Conservation (phyloP, 352 stramenopile species). For the Phytophthora capsici region DNA sequence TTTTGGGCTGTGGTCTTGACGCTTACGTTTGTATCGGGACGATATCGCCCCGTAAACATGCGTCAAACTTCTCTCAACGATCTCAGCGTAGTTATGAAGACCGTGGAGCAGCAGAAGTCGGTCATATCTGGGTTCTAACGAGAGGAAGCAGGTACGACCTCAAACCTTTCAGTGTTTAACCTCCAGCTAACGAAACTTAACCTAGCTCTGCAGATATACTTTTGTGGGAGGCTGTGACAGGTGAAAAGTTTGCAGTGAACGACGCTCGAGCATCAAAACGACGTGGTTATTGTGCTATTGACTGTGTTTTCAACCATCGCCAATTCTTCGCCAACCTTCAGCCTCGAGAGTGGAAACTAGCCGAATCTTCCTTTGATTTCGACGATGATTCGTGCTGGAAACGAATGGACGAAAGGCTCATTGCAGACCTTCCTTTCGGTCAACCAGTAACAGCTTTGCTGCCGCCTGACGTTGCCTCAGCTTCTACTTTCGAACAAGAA, state of each 20-base stretch:
- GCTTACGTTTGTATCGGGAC: slow-evolving; percentile 90
- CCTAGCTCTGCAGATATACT: slow-evolving; percentile 33
- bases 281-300: slow-evolving; percentile 71
- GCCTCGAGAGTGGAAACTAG: slow-evolving; percentile 49
- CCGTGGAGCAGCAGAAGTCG: slow-evolving; percentile 39
- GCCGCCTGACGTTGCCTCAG: slow-evolving; percentile 37
- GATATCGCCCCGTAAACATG: slow-evolving; percentile 47
- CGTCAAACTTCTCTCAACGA: slow-evolving; percentile 22
- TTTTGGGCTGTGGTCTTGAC: slow-evolving; percentile 90
- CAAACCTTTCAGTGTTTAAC: background rate
- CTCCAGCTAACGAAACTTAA: background rate
- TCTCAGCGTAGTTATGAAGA: slow-evolving; percentile 27
- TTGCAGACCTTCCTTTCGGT: slow-evolving; percentile 49
- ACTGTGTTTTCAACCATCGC: slow-evolving; percentile 84
- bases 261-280: slow-evolving; percentile 15
- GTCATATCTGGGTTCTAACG: slow-evolving; percentile 86
- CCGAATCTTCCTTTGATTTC: slow-evolving; percentile 58
- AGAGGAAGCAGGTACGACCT: slow-evolving; percentile 33
- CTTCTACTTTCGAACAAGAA: slow-evolving; percentile 49
- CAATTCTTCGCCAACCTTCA: slow-evolving; percentile 85
- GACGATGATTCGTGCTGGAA: slow-evolving; percentile 75
- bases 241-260: slow-evolving; percentile 55
- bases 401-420: slow-evolving; percentile 52
- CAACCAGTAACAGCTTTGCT: slow-evolving; percentile 37
- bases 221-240: slow-evolving; percentile 82